These are phyloP conservation scores for Leccinum angustisporum DNA, from an alignment of 1,284 basidiomycete species.

Conservation along the genomic window DNA sequence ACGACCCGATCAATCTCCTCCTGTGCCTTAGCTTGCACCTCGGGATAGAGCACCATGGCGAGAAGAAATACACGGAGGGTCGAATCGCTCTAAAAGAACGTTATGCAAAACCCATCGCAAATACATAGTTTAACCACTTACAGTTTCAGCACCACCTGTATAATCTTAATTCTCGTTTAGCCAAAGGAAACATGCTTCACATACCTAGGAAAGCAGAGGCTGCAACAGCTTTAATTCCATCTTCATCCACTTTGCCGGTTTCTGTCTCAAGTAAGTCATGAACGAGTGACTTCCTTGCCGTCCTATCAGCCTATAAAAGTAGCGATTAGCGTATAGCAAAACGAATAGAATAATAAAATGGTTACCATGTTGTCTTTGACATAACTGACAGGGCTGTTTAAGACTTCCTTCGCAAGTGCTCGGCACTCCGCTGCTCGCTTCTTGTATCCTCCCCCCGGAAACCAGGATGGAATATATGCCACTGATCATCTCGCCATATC, in stretches of 20 bases:
- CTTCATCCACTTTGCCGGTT: slow-evolving; percentile 4
- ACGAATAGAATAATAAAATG: neutral
- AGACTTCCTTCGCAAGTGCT: slow-evolving; percentile 28
- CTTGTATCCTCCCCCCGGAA: slow-evolving; percentile 37
- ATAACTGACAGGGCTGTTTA: slow-evolving; percentile 31
- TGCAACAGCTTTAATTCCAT: slow-evolving; percentile 26
- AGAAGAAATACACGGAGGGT: slow-evolving; percentile 26
- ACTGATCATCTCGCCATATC: slow-evolving; percentile 22
- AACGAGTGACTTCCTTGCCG: slow-evolving; percentile 25
- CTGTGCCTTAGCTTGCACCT: slow-evolving; percentile 26
- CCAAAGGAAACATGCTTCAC: neutral
- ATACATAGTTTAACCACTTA: slow-evolving; percentile 7
- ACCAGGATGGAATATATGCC: slow-evolving; percentile 37
- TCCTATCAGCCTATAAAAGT: slow-evolving; percentile 18
- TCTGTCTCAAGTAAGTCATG: slow-evolving; percentile 15
- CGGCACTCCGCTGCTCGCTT: slow-evolving; percentile 27
- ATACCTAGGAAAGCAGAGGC: slow-evolving; percentile 29
- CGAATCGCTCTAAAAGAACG: slow-evolving; percentile 15
- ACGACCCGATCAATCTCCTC: slow-evolving; percentile 31
- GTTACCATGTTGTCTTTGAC: slow-evolving; percentile 35
- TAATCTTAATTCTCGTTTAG: neutral
- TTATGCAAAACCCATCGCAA: neutral
- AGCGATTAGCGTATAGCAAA: neutral
- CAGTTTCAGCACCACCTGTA: slow-evolving; percentile 32
- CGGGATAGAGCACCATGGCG: slow-evolving; percentile 33